Base-by-base conservation (phyloP, 768 basidiomycete species). In the Lyophyllum atratum region DNA sequence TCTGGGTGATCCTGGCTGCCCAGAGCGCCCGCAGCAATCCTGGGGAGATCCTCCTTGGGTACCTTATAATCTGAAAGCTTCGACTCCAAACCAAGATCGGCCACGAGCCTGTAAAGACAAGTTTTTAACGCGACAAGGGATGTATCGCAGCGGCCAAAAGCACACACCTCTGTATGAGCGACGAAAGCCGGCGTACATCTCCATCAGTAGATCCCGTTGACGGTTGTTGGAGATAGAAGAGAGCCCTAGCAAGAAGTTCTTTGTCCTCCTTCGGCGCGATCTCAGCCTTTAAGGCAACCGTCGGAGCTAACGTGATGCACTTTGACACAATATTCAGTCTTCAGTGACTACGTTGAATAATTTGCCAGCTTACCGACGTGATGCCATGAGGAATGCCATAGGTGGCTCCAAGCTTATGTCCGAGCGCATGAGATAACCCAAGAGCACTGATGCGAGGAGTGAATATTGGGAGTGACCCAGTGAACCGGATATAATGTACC, bases 361-460 rank as follows among this genome's bases (percentile, higher is more conserved):
- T 19, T 29, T 29, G 26, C 14, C 26, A 11, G 29, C 83, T 70
- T 59, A 89, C 89, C n/a, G 90, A 91, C 4, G 91, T 92, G 59
- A 91, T 87, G 9, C 91, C 91, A 67, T 93, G 90, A 21, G 90
- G 88, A 54, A 93, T 91, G 50, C 77, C 72, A 64, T 92, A 93
- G 42, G 76, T 74, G 17, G 89, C 89, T 3, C 90, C 90, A 11
- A 90, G 78, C 64, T 80, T 84, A 68, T 91, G 88, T 4, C 90
- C 89, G 4, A 93, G 77, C 2, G 85, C 73, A 70, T 93, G 91
- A 25, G 90, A 92, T 19, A 92, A 74, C 25, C 90, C 90, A n/a
- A 89, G 65, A 5, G 87, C 71, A 64, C 85, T 90, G 61, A 10
- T 43, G 12, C 21, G 10, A 44, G 40, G 39, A 44, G 25, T 46